Percentiles rank a stretch among this genome's conserved stretches.
Conservation (phyloP, 805 yeast genomes). For the Metschnikowia aberdeeniae region DNA sequence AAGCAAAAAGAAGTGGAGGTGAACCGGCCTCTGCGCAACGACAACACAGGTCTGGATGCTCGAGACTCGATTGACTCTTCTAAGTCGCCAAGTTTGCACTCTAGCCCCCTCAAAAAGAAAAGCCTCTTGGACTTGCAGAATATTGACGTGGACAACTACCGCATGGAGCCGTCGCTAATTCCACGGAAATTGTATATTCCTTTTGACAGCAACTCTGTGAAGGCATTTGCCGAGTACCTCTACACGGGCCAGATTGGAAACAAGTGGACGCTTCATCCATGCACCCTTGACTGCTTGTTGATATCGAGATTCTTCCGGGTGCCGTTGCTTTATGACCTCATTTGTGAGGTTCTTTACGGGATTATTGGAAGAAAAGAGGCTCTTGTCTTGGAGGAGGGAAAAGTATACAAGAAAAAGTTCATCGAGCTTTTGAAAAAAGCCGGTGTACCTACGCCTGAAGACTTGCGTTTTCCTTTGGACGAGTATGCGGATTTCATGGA, state of each 20-base stretch:
- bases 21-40: neutral
- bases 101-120: neutral
- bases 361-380: conserved; percentile 66
- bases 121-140: conserved; percentile 31
- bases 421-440: conserved; percentile 24
- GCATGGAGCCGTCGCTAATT: conserved; percentile 56
- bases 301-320: conserved; percentile 64
- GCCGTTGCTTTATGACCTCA: conserved; percentile 65
- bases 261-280: conserved; percentile 68
- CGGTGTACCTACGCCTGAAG: conserved; percentile 20
- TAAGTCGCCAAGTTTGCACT: neutral
- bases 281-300: conserved; percentile 58
- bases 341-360: conserved; percentile 65
- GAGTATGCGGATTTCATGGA: conserved; percentile 54
- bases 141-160: conserved; percentile 26
- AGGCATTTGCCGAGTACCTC: conserved; percentile 66
- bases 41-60: neutral
- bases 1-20: neutral
- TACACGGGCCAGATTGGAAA: conserved; percentile 79
- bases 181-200: conserved; percentile 72
- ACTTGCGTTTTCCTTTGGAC: conserved; percentile 38
- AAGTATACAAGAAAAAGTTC: conserved; percentile 30
- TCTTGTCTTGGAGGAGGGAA: conserved; percentile 39
- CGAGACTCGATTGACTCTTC: neutral
- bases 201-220: conserved; percentile 54